These are phyloP conservation scores for Mediolabrus comicus DNA, from an alignment of 108 stramenopile genomes.

Conservation along the genomic window DNA sequence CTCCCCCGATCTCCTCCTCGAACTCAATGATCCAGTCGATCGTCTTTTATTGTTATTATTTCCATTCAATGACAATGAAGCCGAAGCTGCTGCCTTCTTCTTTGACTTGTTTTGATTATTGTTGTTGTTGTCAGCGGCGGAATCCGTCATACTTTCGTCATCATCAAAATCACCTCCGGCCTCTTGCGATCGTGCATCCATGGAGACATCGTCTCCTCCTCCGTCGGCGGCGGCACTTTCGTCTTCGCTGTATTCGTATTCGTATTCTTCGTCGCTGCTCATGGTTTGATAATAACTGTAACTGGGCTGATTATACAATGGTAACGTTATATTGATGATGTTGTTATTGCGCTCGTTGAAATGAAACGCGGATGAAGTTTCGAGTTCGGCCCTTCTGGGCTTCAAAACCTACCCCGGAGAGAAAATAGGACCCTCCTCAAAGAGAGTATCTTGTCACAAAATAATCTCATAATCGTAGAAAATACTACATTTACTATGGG, in stretches of 20 bases:
- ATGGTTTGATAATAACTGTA: no score
- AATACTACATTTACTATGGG: no score
- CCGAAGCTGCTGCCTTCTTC: background rate
- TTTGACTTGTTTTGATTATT: conserved; percentile 1
- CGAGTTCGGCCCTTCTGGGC: no score
- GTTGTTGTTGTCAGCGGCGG: background rate
- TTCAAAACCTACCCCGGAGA: no score
- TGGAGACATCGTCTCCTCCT: conserved; percentile 7
- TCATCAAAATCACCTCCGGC: background rate
- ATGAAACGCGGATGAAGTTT: no score
- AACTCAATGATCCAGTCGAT: conserved; percentile 2
- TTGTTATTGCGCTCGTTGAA: no score
- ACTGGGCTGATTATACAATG: no score
- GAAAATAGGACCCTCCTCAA: no score
- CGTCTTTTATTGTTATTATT: conserved; percentile 19
- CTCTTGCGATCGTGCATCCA: conserved; percentile 26
- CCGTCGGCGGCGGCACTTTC: conserved; percentile 19
- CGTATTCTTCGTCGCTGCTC: conserved; percentile 51
- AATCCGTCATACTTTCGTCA: conserved; percentile 5
- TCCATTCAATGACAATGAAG: background rate
- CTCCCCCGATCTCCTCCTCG: conserved; percentile 15
- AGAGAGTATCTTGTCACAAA: no score
- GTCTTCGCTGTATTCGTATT: conserved; percentile 55
- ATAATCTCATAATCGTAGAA: no score
- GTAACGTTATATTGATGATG: no score